These are phyloP conservation scores for Metschnikowia dekortorum DNA, from an alignment of 805 yeast genomes.

Conservation along the genomic window DNA sequence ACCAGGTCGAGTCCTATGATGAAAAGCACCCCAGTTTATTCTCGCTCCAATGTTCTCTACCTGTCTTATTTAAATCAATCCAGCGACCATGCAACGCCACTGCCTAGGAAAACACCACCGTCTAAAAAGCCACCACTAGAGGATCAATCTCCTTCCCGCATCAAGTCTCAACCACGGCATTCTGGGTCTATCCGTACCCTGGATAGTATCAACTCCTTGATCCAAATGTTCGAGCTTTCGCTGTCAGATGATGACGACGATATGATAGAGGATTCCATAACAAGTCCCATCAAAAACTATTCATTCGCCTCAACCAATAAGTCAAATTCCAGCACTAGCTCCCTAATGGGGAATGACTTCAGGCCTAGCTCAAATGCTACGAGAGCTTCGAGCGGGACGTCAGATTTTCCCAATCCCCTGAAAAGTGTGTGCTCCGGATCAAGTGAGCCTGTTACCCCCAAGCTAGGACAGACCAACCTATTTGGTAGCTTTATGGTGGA, in stretches of 20 bases:
- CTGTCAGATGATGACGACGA: conserved; percentile 10
- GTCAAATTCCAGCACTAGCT: not conserved
- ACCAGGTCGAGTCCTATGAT: not conserved
- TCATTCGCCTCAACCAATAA: not conserved
- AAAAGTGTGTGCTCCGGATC: conserved; percentile 1
- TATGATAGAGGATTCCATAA: not conserved
- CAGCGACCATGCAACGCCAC: not conserved
- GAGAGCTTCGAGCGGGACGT: conserved; percentile 1
- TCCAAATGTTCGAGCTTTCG: conserved; percentile 9
- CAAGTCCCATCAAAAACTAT: not conserved
- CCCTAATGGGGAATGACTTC: not conserved
- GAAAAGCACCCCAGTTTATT: not conserved
- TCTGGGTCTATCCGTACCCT: conserved; percentile 4
- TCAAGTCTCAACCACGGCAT: not conserved
- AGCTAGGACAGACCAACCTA: not conserved
- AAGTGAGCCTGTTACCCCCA: conserved; percentile 12
- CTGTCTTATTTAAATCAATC: conserved; percentile 13
- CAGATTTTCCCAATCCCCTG: conserved; percentile 2
- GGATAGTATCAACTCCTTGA: conserved; percentile 9
- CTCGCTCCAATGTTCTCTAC: conserved; percentile 11
- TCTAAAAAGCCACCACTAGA: too few species aligned
- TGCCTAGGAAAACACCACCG: not conserved
- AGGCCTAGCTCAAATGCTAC: not conserved
- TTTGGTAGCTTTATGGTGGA: conserved; percentile 1
- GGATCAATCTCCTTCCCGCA: not conserved